phyloP scores from a whole-genome alignment of 345 rosid species.

The Pseudoturritis turrita region DNA sequence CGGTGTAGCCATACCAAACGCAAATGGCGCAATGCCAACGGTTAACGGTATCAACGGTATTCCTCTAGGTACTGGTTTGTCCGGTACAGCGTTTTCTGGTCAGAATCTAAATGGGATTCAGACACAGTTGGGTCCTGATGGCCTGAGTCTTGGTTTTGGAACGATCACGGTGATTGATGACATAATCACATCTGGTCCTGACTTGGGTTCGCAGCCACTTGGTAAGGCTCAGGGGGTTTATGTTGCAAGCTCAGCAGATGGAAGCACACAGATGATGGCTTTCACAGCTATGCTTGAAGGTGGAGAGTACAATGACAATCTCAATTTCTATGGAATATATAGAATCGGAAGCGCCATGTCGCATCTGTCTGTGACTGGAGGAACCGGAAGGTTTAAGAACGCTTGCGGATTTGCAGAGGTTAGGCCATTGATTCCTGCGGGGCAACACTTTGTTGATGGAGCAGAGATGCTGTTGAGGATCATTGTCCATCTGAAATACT shows the following conservation, averaged over 20 bases:
- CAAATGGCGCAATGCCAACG: conserved; percentile 80
- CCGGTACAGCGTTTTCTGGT: conserved; percentile 49
- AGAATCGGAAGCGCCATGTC: conserved; percentile 57
- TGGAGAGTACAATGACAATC: conserved; percentile 79
- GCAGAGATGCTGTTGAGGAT: conserved; percentile 69
- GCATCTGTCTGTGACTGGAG: conserved; percentile 70
- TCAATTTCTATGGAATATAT: conserved; percentile 76
- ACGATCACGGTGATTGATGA: conserved; percentile 85
- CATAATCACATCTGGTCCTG: conserved; percentile 68
- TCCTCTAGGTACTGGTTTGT: conserved; percentile 85
- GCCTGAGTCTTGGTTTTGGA: conserved; percentile 75
- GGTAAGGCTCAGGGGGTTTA: conserved; percentile 91
- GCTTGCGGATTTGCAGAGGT: conserved; percentile 61
- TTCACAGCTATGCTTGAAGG: conserved; percentile 87
- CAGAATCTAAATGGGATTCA: conserved; percentile 46
- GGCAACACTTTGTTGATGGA: conserved; percentile 65
- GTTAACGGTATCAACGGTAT: conserved; percentile 70
- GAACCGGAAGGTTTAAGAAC: conserved; percentile 71
- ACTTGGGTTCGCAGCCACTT: conserved; percentile 60
- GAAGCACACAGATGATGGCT: conserved; percentile 87
- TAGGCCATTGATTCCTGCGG: conserved; percentile 63
- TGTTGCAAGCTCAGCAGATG: conserved; percentile 78
- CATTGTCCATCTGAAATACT: conserved; percentile 57
- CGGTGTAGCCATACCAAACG: conserved; percentile 70
- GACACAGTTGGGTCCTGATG: conserved; percentile 81